Evolutionary conservation across 1,284 basidiomycete genomes (phyloP), one percentile per base, ranked within the genome.

Genomic region (Cryptococcus sp.): DNA sequence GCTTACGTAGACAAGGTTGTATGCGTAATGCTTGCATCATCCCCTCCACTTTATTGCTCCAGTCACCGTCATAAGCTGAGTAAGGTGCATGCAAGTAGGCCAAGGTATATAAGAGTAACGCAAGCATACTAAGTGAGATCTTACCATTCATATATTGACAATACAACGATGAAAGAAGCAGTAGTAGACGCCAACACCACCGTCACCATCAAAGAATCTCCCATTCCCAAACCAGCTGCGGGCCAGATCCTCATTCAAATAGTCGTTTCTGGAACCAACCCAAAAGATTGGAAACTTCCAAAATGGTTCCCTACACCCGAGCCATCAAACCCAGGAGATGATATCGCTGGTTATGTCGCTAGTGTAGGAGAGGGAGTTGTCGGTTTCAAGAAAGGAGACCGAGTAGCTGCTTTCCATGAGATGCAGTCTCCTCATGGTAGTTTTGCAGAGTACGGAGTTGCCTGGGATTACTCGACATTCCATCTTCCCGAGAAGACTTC

Each of bases 221-320:
- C 37, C 14, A 19, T 25, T n/a, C 24, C 32, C 21, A 46, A 34
- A 36, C 49, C 49, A 21, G 43, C 21, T 16, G 31, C 36, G 21
- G 49, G 49, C 3, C 45, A 52, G 32, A 23, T 52, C 19, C 39
- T 52, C 11, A 48, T 52, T 39, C 13, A 54, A 25, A 54, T 57
- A 37, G 31, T 50, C 25, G 54, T 54, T 47, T 39, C 48, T 19
- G 57, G 55, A 3, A 46, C 53, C 23, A 60, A 60, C 51, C 59
- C 59, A 14, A 57, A 57, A 36, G 59, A 60, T 42, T 60, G 59
- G 59, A 60, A 60, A 32, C 25, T 47, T 14, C 31, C 40, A 18
- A 45, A 45, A 14, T 43, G 46, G 5, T 45, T 48, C 4, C 31
- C 40, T 16, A 45, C 48, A 3, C 45, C 45, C 22, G 40, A 53